Evolutionary conservation across 2,329 filamentous ascomycete genomes (phyloP), one percentile per base, ranked within the genome.

Genomic region (Xylaria sp.): DNA sequence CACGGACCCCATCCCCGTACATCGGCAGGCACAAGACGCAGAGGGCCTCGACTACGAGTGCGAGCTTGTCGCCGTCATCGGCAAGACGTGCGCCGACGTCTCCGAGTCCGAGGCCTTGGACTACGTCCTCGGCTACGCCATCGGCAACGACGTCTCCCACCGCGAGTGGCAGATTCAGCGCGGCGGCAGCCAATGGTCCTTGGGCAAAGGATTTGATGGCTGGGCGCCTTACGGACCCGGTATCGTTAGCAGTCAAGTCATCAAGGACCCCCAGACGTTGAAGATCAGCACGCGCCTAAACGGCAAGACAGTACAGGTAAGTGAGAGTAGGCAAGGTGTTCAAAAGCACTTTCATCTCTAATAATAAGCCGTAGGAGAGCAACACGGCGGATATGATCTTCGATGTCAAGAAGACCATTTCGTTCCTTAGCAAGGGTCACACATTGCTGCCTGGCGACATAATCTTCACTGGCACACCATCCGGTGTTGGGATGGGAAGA

Each of bases 61-160:
- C 77, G 92, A 95, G 81, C 85, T 95, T 6, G 90, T 93, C 14
- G 84, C 89, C 45, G 83, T 94, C 8, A 93, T 94, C 70, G 90
- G 91, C 27, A 90, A 89, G 78, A 82, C 86, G 68, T 90, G 89
- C 68, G 80, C 82, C 51, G 85, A 93, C 75, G 89, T 94, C 12
- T 78, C 88, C 1, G 90, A 92, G 79, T 82, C 83, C 1, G 79
- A 87, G 24, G 92, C 92, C 0, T 81, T 94, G n/a, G 82, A 90
- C 61, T 90, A 92, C 74, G 90, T 94, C 2, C 82, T 93, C 1
- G 92, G 92, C 4, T 94, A 94, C 76, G 85, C 89, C 1, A 86
- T 92, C 39, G 91, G 92, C 62, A 92, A 95, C 79, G 92, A 95
- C 77, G 86, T 95, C n/a, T 93, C 90, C 11, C 91, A 93, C 80